phyloP scores from a whole-genome alignment of 2,329 filamentous ascomycete genomes.

The Penicillium sp. region DNA sequence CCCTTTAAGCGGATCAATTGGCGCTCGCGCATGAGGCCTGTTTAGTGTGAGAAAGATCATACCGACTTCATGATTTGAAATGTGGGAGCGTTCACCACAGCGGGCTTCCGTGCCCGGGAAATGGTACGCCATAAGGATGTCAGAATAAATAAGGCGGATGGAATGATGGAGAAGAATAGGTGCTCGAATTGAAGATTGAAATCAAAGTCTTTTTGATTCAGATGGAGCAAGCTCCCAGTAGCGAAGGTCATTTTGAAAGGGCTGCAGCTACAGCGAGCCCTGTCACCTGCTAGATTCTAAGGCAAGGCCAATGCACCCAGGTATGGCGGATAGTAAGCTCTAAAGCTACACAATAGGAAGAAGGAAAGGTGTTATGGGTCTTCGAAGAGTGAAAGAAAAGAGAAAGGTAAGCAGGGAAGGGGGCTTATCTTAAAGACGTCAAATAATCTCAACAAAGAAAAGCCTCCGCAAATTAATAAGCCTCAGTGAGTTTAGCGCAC shows the following conservation, averaged over 20 bases:
- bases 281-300: not conserved
- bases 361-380: no score
- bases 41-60: not conserved
- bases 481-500: no score
- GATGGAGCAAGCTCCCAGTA: slow-evolving; percentile 1
- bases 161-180: slow-evolving; percentile 17
- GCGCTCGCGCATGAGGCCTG: not conserved
- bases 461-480: no score
- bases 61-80: slow-evolving; percentile 32
- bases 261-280: not conserved
- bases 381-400: no score
- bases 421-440: no score
- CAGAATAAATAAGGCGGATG: slow-evolving; percentile 9
- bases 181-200: slow-evolving; percentile 16
- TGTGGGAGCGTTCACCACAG: slow-evolving; percentile 29
- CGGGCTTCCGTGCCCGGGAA: slow-evolving; percentile 30
- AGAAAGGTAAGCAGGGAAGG: no score
- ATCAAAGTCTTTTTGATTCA: slow-evolving; percentile 11
- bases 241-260: not conserved
- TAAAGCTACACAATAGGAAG: no score
- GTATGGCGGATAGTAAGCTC: no score
- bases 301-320: not conserved
- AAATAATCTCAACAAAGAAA: no score
- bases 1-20: not conserved
- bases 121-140: slow-evolving; percentile 29